Conservation (phyloP, 2,329 filamentous ascomycete genomes). For the Colletotrichum sublineola region DNA sequence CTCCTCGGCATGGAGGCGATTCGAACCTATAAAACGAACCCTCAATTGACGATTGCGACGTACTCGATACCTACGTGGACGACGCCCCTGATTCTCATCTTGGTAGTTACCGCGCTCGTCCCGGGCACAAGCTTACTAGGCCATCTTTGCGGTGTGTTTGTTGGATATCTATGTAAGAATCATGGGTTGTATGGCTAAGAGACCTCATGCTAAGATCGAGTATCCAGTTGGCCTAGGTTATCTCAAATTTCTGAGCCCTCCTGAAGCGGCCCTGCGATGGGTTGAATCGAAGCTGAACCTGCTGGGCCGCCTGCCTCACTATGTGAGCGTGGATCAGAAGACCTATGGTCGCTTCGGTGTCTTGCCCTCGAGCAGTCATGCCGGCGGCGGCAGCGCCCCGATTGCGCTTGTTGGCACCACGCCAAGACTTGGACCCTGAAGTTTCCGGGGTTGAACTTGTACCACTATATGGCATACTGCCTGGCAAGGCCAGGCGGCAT, state of each 20-base stretch:
- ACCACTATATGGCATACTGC: constrained; percentile 5
- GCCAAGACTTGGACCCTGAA: constrained; percentile 78
- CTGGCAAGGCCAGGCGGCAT: constrained; percentile 5
- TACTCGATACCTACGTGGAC: constrained; percentile 91
- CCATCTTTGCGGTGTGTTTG: constrained; percentile 83
- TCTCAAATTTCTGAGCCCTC: constrained; percentile 89
- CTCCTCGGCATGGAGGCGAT: constrained; percentile 88
- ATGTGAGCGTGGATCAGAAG: constrained; percentile 95
- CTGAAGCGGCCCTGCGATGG: constrained; percentile 88
- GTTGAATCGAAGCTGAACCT: constrained; percentile 91
- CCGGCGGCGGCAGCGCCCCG: constrained; percentile 58
- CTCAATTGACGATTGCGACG: constrained; percentile 75
- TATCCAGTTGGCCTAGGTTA: constrained; percentile 83
- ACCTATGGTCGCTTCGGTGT: constrained; percentile 94
- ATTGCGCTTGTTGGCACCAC: constrained; percentile 74
- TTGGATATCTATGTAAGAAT: constrained; percentile 87
- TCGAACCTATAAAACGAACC: constrained; percentile 85
- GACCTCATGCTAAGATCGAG: constrained; percentile 45
- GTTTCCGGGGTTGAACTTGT: neutral
- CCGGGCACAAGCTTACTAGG: constrained; percentile 88
- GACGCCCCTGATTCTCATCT: constrained; percentile 81
- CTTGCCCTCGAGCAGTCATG: constrained; percentile 70
- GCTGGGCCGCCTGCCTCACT: constrained; percentile 86
- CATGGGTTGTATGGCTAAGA: neutral
- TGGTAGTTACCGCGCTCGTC: constrained; percentile 82